Base-by-base conservation (phyloP, 768 basidiomycete genomes). In the Exsudoporus frostii region DNA sequence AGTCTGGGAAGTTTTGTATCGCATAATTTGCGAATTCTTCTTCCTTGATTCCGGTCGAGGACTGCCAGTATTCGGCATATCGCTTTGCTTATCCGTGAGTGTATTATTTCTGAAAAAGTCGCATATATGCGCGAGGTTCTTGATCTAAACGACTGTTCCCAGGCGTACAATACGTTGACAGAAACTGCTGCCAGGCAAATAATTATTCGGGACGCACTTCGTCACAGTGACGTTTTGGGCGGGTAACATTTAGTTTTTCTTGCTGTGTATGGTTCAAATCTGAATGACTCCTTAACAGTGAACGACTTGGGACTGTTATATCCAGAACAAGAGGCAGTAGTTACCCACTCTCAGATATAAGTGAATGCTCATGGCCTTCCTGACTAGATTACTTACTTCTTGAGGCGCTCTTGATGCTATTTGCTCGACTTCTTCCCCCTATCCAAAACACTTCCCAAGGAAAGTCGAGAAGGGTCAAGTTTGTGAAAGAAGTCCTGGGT, bases 141-240 rank as follows among this genome's bases (percentile, higher is more conserved):
- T 39, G 48, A 54, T 53, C 54, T 46, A 60, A 65, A 53, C 24
- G 54, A 51, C n/a, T 49, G 17, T 55, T 48, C 43, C 24, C 49
- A 86, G 85, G 76, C 78, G 11, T 85, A 79, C 66, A 76, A 73
- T 54, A 63, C 81, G 3, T 69, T 87, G 10, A 76, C 73, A 13
- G 84, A 83, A 48, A 73, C 73, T 9, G 74, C 77, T 10, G 67
- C 68, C 1, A 63, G 67, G 11, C 73, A 80, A 45, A 54, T 64
- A 17, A 62, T 50, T n/a, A 79, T 82, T 63, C 76, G 76, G 44
- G 64, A 68, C 19, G 74, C 71, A 43, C 68, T 87, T 20, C 77
- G 82, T 7, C 71, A 77, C 46, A 55, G 64, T 19, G 62, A 62
- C 27, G 44, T 75, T 20, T 61, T 86, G 39, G 81, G 84, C 59